A percentile compares a stretch with the other conserved stretches of the same genome.
Evolutionary conservation across 1,284 basidiomycete genomes (phyloP).

Genomic region (Naganishia liquefaciens): DNA sequence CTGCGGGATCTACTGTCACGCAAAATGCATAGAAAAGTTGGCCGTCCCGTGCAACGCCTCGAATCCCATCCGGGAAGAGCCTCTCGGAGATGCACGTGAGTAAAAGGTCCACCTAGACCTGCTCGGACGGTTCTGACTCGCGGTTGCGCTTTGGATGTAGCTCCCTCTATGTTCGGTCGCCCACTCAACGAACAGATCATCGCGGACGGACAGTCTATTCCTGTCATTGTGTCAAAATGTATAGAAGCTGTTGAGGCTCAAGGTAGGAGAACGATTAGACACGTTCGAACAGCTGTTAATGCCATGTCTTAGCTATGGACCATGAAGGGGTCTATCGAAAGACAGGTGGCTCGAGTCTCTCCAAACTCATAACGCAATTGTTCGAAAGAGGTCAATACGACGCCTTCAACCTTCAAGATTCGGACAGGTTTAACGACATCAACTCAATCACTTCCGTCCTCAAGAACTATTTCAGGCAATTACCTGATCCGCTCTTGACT

Average conservation of each 20-base stretch:
- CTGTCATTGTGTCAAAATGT: slow-evolving; percentile 91
- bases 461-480: slow-evolving; percentile 91
- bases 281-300: slow-evolving; percentile 7
- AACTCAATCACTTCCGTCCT: slow-evolving; percentile 94
- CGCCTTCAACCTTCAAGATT: slow-evolving; percentile 82
- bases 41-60: slow-evolving; percentile 45
- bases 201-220: slow-evolving; percentile 72
- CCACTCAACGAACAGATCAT: slow-evolving; percentile 79
- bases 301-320: slow-evolving; percentile 46
- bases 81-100: slow-evolving; percentile 36
- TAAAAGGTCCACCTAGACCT: background rate
- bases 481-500: slow-evolving; percentile 88
- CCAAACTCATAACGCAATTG: slow-evolving; percentile 87
- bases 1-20: slow-evolving; percentile 57
- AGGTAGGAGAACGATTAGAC: slow-evolving; percentile 59
- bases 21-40: slow-evolving; percentile 55
- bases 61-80: slow-evolving; percentile 29
- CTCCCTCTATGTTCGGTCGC: slow-evolving; percentile 86
- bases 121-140: slow-evolving; percentile 21
- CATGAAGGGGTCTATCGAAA: slow-evolving; percentile 85
- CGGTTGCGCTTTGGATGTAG: slow-evolving; percentile 50
- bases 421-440: slow-evolving; percentile 89
- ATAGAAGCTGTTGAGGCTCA: slow-evolving; percentile 84
- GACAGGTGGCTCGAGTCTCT: slow-evolving; percentile 88
- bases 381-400: slow-evolving; percentile 90